Conservation (phyloP, 768 basidiomycete species). For the Hygrocybe punicea region DNA sequence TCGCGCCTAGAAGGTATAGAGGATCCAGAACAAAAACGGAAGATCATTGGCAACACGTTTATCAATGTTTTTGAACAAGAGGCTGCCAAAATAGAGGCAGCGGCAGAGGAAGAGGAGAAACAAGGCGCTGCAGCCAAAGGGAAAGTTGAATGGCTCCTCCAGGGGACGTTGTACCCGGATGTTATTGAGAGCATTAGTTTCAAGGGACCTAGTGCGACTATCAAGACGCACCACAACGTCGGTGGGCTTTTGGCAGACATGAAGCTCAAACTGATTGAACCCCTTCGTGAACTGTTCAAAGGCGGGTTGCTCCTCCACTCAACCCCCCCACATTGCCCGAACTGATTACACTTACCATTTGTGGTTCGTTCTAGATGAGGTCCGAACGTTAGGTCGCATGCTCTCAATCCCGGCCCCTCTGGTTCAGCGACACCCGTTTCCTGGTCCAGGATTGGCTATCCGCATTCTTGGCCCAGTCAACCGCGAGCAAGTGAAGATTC, state of each 20-base stretch:
- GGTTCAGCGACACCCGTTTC: slow-evolving; percentile 97
- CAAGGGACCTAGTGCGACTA: slow-evolving; percentile 97
- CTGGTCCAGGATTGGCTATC: slow-evolving; percentile 96
- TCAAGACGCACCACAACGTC: slow-evolving; percentile 99
- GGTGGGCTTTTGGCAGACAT: slow-evolving; percentile 94
- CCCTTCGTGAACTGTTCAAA: slow-evolving; percentile 96
- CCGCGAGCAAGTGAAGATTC: slow-evolving; percentile 84
- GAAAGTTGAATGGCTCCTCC: slow-evolving; percentile 92
- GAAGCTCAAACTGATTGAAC: slow-evolving; percentile 98
- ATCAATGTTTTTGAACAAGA: slow-evolving; percentile 97
- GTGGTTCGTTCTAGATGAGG: slow-evolving; percentile 67
- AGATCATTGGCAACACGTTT: slow-evolving; percentile 98
- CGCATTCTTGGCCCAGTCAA: slow-evolving; percentile 96
- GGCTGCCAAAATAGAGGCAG: slow-evolving; percentile 82
- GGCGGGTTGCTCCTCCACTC: slow-evolving; percentile 46
- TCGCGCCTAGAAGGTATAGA: slow-evolving; percentile 84
- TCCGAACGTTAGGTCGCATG: slow-evolving; percentile 86
- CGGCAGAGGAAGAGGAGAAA: slow-evolving; percentile 71
- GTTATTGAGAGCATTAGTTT: slow-evolving; percentile 99
- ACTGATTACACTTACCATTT: not conserved
- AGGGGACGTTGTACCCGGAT: slow-evolving; percentile 97
- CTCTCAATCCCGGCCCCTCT: slow-evolving; percentile 89
- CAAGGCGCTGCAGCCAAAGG: slow-evolving; percentile 73
- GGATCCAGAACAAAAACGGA: slow-evolving; percentile 95
- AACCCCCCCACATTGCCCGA: not conserved